These are phyloP conservation scores for Fraxinus cuspidata DNA, from an alignment of 257 asterid genomes.

Conservation along the genomic window DNA sequence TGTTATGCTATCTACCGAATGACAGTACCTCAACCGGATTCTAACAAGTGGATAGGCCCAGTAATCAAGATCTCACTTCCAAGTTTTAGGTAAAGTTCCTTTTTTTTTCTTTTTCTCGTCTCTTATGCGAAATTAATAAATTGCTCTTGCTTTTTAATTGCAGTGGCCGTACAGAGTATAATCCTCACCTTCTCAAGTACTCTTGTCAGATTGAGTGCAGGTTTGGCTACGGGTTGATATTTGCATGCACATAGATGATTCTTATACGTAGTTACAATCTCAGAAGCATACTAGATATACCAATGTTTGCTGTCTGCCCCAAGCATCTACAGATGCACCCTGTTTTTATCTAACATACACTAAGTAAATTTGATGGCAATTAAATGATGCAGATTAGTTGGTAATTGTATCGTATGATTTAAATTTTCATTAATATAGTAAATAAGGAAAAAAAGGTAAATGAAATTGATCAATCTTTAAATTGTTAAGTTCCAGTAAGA, in stretches of 20 bases:
- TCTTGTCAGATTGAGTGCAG: slow-evolving; percentile 96
- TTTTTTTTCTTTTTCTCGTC: not conserved
- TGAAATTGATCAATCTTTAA: not conserved
- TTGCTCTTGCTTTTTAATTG: slow-evolving; percentile 19
- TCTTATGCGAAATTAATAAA: not conserved
- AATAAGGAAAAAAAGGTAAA: not conserved
- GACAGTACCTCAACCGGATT: slow-evolving; percentile 42
- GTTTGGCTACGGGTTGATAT: slow-evolving; percentile 30
- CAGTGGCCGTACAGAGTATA: slow-evolving; percentile 87
- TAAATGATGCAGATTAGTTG: not conserved
- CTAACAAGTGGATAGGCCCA: slow-evolving; percentile 73
- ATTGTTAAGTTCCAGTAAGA: not conserved
- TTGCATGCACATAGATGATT: not conserved
- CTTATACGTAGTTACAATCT: not conserved
- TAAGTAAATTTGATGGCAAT: not conserved
- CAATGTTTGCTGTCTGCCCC: not conserved
- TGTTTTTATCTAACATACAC: not conserved
- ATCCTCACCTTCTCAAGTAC: slow-evolving; percentile 81
- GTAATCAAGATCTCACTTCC: slow-evolving; percentile 80
- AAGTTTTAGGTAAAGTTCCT: slow-evolving; percentile 68
- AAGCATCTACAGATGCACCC: not conserved
- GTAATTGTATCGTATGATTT: not conserved
- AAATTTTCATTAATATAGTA: not conserved
- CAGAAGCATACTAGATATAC: not conserved
- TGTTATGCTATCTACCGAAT: slow-evolving; percentile 17